Evolutionary conservation across 805 yeast species (phyloP).

Genomic region (Wickerhamiella kazuoi): DNA sequence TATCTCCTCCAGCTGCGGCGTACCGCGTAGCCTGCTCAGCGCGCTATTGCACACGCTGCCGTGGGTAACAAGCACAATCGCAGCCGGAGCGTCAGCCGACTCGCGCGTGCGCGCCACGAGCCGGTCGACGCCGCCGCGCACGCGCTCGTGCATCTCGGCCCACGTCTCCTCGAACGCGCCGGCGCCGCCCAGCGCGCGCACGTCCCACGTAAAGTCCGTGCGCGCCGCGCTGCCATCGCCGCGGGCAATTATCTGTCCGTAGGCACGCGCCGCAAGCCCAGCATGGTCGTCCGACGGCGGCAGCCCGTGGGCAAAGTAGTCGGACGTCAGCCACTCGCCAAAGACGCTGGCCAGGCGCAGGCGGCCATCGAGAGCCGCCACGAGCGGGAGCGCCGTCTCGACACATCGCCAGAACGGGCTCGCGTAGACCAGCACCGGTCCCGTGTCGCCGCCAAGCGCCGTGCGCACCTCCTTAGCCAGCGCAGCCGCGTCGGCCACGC

Average conservation of each 20-base stretch:
- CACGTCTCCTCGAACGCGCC: constrained; percentile 24
- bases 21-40: constrained; percentile 18
- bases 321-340: constrained; percentile 26
- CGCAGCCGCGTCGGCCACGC: constrained; percentile 1
- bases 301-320: constrained; percentile 18
- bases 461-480: constrained; percentile 6
- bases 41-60: constrained; percentile 25
- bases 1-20: constrained; percentile 19
- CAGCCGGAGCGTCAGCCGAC: constrained; percentile 5
- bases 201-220: constrained; percentile 10
- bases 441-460: constrained; percentile 2
- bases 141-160: constrained; percentile 21
- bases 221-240: constrained; percentile 4
- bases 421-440: constrained; percentile 14
- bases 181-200: constrained; percentile 1
- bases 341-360: constrained; percentile 19
- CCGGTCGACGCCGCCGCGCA: constrained; percentile 14
- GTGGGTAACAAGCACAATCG: constrained; percentile 23
- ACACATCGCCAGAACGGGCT: constrained; percentile 25
- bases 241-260: constrained; percentile 11
- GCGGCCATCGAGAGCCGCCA: constrained; percentile 4
- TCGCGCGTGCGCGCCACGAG: constrained; percentile 8
- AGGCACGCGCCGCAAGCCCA: constrained; percentile 9
- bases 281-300: constrained; percentile 23
- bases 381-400: constrained; percentile 20